These are phyloP conservation scores for Ophiocordyceps australis DNA, from an alignment of 2,329 filamentous ascomycete genomes.

Conservation along the genomic window DNA sequence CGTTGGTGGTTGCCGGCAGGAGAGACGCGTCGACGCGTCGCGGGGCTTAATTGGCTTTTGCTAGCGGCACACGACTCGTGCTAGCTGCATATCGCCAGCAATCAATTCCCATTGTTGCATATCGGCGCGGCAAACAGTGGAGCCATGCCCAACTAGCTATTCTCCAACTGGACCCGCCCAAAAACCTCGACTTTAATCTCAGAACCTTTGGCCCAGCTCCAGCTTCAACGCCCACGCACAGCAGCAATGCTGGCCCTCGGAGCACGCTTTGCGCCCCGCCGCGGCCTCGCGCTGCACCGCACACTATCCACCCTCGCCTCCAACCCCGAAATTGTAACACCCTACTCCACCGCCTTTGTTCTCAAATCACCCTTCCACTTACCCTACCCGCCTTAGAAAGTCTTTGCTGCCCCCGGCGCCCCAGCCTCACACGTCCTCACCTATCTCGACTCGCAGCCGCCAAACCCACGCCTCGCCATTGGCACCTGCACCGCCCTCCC, in stretches of 20 bases:
- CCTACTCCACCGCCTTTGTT: not conserved
- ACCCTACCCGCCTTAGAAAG: constrained; percentile 37
- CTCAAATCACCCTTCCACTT: too few relatives aligned
- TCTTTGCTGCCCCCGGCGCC: constrained; percentile 28
- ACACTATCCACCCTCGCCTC: constrained; percentile 25
- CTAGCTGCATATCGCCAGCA: constrained; percentile 8
- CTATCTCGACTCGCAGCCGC: constrained; percentile 38
- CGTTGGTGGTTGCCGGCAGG: too few relatives aligned
- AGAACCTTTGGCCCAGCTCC: too few relatives aligned
- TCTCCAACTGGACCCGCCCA: too few relatives aligned
- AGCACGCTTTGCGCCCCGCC: constrained; percentile 7
- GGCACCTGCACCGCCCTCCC: constrained; percentile 40
- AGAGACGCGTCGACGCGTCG: constrained; percentile 18
- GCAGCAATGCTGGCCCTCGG: constrained; percentile 9
- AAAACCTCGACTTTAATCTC: too few relatives aligned
- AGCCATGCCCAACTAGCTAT: too few relatives aligned
- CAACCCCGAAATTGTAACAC: constrained; percentile 35
- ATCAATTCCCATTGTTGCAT: too few relatives aligned
- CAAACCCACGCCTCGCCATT: constrained; percentile 33
- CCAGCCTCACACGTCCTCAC: constrained; percentile 34
- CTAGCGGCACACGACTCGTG: too few relatives aligned
- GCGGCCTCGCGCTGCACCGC: constrained; percentile 9
- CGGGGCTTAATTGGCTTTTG: constrained; percentile 18
- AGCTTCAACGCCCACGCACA: not conserved
- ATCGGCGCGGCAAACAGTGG: too few relatives aligned